A percentile compares a stretch with the other conserved stretches of the same genome.
These are phyloP conservation scores for Hypomontagnella monticulosa DNA, from an alignment of 495 filamentous ascomycete species.

Conservation along the genomic window DNA sequence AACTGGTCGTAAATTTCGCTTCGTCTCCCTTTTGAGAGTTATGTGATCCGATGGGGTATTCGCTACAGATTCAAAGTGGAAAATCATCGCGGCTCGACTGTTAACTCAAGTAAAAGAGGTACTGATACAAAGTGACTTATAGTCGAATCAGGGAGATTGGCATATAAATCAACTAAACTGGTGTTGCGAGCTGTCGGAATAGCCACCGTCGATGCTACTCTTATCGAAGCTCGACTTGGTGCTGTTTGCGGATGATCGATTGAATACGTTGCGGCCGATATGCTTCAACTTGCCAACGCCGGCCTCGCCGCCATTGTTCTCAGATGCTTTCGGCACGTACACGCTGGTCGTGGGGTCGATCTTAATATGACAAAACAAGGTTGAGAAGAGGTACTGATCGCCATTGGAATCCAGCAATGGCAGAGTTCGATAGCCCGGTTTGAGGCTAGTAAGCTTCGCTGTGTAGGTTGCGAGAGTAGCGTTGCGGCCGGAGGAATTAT, in stretches of 20 bases:
- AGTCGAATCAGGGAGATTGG: background rate
- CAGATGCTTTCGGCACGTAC: constrained; percentile 55
- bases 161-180: constrained; percentile 20
- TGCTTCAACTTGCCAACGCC: constrained; percentile 56
- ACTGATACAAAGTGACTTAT: constrained; percentile 34
- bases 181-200: constrained; percentile 37
- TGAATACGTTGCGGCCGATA: constrained; percentile 60
- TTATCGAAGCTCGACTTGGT: constrained; percentile 59
- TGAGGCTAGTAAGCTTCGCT: constrained; percentile 87
- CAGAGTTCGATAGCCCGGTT: constrained; percentile 95
- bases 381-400: constrained; percentile 93
- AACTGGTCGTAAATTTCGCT: constrained; percentile 33
- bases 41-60: constrained; percentile 42
- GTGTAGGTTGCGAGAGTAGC: constrained; percentile 83
- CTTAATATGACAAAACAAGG: constrained; percentile 86
- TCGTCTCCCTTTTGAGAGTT: constrained; percentile 35
- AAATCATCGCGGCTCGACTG: constrained; percentile 37
- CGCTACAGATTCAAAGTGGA: constrained; percentile 35
- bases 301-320: constrained; percentile 49
- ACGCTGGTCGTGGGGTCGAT: constrained; percentile 65
- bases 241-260: constrained; percentile 50
- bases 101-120: constrained; percentile 35
- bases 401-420: constrained; percentile 91
- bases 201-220: constrained; percentile 43
- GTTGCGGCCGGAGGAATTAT: constrained; percentile 64